These are phyloP conservation scores for Solanum hybrid DNA, from an alignment of 305 asterid species.

Conservation along the genomic window DNA sequence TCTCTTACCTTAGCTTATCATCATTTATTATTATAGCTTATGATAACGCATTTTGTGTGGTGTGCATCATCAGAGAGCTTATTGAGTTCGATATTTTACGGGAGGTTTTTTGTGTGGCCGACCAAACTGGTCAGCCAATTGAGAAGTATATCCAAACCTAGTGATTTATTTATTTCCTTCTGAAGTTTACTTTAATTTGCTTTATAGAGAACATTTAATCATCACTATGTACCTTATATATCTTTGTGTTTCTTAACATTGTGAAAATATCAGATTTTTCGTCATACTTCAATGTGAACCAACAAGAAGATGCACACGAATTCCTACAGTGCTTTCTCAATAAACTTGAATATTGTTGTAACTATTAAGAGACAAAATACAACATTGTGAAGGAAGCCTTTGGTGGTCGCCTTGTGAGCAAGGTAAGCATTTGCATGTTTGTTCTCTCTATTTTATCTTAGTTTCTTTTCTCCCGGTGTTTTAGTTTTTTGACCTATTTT, in stretches of 20 bases:
- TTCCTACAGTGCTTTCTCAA: slow-evolving; percentile 74
- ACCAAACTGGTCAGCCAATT: slow-evolving; percentile 35
- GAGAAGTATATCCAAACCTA: slow-evolving; percentile 53
- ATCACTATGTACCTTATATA: background rate
- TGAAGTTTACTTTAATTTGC: background rate
- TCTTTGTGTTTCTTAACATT: slow-evolving; percentile 30
- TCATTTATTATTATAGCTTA: slow-evolving; percentile 26
- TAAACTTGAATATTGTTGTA: slow-evolving; percentile 45
- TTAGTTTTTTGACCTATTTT: background rate
- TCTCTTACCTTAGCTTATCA: background rate
- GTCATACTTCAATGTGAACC: slow-evolving; percentile 43
- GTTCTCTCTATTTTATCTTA: background rate
- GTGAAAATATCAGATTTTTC: slow-evolving; percentile 46
- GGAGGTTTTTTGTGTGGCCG: slow-evolving; percentile 20
- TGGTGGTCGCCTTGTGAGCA: slow-evolving; percentile 79
- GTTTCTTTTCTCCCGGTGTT: background rate
- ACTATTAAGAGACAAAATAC: slow-evolving; percentile 10
- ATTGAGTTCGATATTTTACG: slow-evolving; percentile 1
- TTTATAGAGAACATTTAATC: background rate
- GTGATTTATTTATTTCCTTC: background rate
- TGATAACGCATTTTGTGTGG: slow-evolving; percentile 26
- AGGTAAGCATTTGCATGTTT: slow-evolving; percentile 25
- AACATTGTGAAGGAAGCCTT: slow-evolving; percentile 62
- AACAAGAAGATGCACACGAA: slow-evolving; percentile 87
- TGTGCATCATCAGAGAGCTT: slow-evolving; percentile 41